Evolutionary conservation across 2,329 filamentous ascomycete species (phyloP), one percentile per base, ranked within the genome.

Genomic region (Chalara sp.): DNA sequence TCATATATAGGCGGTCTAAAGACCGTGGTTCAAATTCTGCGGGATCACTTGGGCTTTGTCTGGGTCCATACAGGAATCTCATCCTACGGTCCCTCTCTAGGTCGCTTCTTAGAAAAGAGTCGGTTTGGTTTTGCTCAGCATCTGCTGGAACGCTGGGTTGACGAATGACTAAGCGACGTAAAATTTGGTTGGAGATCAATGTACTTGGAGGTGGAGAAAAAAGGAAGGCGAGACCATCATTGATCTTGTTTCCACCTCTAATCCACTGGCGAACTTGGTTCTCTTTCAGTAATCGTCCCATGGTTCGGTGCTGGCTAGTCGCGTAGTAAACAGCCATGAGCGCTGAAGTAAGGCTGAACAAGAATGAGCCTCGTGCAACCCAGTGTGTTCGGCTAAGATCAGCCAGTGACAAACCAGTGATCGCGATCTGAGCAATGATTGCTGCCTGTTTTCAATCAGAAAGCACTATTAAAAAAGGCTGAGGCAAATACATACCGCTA

Each of bases 381-480:
- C 51, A 53, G 43, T 53, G 47, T 30, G 51, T 53, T 12, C 50
- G 46, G 37, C 51, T 53, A 2, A 53, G 42, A 42, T 46, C 31
- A 21, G 39, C n/a, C 13, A 53, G 32, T 6, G 51, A 53, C n/a
- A 53, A 47, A 4, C 28, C 29, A 8, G 47, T 53, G 11, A 53
- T 49, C 12, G 42, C 47, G 12, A 53, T 50, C 13, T 53, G 51
- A 30, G 51, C 47, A 5, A 53, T 42, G 32, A 50, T 53, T 5
- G 51, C 32, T 8, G 31, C 47, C 41, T 50, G 44, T 13, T 29
- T 8, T 21, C 21, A 21, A 21, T 21, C 21, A 21, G 21, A 21
- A 21, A 3, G 21, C 21, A 21, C 21, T 21, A 21, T 21, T 21
- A 21, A 21, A 21, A 21, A 21, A 21, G 21, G 21, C 21, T 21